Evolutionary conservation across 108 stramenopile species (phyloP).

Genomic region (Cyclotella cryptica): DNA sequence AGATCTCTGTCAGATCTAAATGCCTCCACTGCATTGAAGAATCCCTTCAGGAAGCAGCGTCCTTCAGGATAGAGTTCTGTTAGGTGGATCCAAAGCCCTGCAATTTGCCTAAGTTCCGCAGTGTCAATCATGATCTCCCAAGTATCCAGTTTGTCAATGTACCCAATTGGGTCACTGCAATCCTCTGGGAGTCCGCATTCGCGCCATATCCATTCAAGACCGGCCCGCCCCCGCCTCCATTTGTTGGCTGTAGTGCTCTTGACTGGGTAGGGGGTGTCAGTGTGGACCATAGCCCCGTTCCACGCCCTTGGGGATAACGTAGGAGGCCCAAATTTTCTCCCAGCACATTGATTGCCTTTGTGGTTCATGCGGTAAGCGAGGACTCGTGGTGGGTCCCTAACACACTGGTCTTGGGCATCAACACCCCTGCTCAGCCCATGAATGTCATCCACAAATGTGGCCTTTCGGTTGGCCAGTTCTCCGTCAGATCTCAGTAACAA

Average conservation of each 20-base stretch:
- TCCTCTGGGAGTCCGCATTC: too few species aligned
- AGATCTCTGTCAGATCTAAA: conserved; percentile 11
- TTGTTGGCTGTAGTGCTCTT: conserved; percentile 13
- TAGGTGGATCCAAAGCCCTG: conserved; percentile 4
- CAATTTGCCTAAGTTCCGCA: too few species aligned
- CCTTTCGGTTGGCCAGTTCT: background rate
- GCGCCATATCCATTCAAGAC: too few species aligned
- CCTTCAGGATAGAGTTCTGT: conserved; percentile 18
- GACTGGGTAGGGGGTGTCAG: background rate
- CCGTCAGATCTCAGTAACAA: too few species aligned
- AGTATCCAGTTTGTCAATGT: too few species aligned
- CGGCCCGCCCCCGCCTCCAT: background rate
- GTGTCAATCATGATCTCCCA: too few species aligned
- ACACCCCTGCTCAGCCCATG: background rate
- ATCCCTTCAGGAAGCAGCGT: conserved; percentile 3
- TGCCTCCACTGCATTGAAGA: conserved; percentile 19
- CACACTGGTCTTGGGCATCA: too few species aligned
- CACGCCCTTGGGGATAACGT: too few species aligned
- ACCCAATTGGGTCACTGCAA: too few species aligned
- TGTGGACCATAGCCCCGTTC: too few species aligned
- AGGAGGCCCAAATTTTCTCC: too few species aligned
- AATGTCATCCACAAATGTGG: background rate
- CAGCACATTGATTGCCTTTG: background rate
- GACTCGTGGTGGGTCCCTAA: too few species aligned
- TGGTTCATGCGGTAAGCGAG: background rate